Conservation (phyloP, 148 eudicot species). For the Drosera capensis region DNA sequence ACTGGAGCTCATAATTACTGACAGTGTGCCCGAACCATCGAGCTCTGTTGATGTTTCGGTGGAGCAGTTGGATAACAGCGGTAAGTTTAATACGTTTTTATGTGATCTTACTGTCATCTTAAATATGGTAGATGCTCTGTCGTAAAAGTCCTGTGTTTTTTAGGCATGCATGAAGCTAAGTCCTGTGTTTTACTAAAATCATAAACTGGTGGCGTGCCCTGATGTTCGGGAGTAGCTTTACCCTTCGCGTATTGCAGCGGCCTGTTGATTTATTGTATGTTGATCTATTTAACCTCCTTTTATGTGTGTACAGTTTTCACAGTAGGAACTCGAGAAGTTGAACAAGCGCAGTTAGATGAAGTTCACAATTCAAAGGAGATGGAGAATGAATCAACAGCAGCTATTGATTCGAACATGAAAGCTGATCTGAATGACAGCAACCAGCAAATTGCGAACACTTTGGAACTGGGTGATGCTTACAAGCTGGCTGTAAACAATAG, state of each 20-base stretch:
- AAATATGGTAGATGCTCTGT: no score
- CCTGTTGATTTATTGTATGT: constrained; percentile 1
- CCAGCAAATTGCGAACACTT: constrained; percentile 17
- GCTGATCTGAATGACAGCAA: constrained; percentile 18
- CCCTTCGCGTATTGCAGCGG: not conserved
- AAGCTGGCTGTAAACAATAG: constrained; percentile 56
- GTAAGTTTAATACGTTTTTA: constrained; percentile 24
- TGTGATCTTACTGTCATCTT: not conserved
- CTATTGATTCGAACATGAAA: constrained; percentile 15
- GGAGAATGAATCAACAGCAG: constrained; percentile 14
- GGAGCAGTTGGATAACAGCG: constrained; percentile 14
- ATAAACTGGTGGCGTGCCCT: no score
- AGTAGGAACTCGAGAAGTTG: constrained; percentile 14
- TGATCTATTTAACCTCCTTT: not conserved
- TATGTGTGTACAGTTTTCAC: not conserved
- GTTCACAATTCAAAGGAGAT: constrained; percentile 9
- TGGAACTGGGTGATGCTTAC: constrained; percentile 89
- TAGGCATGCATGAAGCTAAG: no score
- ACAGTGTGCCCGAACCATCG: constrained; percentile 18
- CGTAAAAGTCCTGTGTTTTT: no score
- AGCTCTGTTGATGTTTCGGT: constrained; percentile 9
- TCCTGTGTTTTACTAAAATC: no score
- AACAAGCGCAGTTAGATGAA: constrained; percentile 5
- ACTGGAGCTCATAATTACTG: constrained; percentile 12
- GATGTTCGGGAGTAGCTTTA: no score